Evolutionary conservation across 2,329 filamentous ascomycete genomes (phyloP).

Genomic region (Dryadomyces quercivorus): DNA sequence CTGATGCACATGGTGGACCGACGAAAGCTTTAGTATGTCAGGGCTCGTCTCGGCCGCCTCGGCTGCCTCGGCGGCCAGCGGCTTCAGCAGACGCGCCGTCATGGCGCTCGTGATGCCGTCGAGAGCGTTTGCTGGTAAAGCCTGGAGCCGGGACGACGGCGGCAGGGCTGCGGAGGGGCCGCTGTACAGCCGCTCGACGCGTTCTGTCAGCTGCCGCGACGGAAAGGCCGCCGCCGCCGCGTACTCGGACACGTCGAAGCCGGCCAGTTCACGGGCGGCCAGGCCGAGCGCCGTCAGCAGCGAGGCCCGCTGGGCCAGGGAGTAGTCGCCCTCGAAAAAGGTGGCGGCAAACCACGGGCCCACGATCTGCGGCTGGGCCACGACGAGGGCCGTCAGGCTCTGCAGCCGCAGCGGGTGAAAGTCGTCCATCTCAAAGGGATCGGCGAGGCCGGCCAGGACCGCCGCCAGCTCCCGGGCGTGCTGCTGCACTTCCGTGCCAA

Average conservation of each 20-base stretch:
- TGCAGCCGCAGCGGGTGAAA: constrained; percentile 69
- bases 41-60: constrained; percentile 73
- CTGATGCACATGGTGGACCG: too few species aligned
- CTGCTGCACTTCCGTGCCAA: constrained; percentile 77
- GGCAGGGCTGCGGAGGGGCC: constrained; percentile 12
- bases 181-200: constrained; percentile 61
- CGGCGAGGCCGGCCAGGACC: constrained; percentile 66
- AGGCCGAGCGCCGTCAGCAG: constrained; percentile 75
- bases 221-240: constrained; percentile 51
- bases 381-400: constrained; percentile 68
- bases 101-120: constrained; percentile 56
- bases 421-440: constrained; percentile 69
- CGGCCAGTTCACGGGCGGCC: constrained; percentile 72
- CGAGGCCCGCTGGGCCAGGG: constrained; percentile 68
- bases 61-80: constrained; percentile 69
- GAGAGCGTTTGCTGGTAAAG: constrained; percentile 46
- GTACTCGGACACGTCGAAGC: constrained; percentile 50
- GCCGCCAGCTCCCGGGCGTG: constrained; percentile 72
- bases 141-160: constrained; percentile 26
- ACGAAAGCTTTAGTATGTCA: constrained; percentile 75
- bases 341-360: constrained; percentile 73
- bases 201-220: constrained; percentile 64
- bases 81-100: constrained; percentile 62
- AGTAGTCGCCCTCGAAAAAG: constrained; percentile 89
- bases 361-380: constrained; percentile 65